Evolutionary conservation across 805 yeast species (phyloP), one percentile per base, ranked within the genome.

Genomic region (Kuraishia hungarica): DNA sequence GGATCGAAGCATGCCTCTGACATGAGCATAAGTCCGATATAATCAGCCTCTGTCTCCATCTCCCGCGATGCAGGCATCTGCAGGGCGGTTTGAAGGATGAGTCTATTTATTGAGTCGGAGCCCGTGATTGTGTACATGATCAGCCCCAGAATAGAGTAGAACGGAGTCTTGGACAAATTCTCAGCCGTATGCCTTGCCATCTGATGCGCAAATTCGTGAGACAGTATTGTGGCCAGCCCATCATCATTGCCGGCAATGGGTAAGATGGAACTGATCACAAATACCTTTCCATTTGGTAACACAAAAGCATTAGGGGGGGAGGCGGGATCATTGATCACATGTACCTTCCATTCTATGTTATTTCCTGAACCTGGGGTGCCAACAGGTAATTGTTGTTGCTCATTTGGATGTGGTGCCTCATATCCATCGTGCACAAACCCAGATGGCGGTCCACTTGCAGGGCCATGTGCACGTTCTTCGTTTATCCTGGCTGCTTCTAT

Each of bases 271-370:
- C 86, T 77, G 64, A 88, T 89, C 20, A 94, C 91, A 70, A 94
- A 94, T 49, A 94, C 96, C 68, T 92, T 92, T 6, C 99, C 99
- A 58, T 94, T 93, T 21, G 98, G 98, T 39, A 94, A 74, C 20
- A 94, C 97, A 71, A 94, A 93, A 1, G 99, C 99, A 71, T 94
- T 94, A 2, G 99, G 98, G 1, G 98, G 96, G 17, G 96, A 92
- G 39, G 70, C 70, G 1, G 86, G 82, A 56, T 82, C 86, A 58
- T 86, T 80, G 21, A 89, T 85, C 22, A 94, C 87, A 65, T 89
- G 89, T 28, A 94, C 81, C 59, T 80, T 74, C 98, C 99, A 94
- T 48, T 84, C 76, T 15, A 68, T 60, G 0, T 64, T 56, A 6
- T 71, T 68, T 11, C 26, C 29, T 23, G 39, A 15, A 4, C 43